Evolutionary conservation across 352 stramenopile genomes (phyloP).

Genomic region (Detonula confervacea): DNA sequence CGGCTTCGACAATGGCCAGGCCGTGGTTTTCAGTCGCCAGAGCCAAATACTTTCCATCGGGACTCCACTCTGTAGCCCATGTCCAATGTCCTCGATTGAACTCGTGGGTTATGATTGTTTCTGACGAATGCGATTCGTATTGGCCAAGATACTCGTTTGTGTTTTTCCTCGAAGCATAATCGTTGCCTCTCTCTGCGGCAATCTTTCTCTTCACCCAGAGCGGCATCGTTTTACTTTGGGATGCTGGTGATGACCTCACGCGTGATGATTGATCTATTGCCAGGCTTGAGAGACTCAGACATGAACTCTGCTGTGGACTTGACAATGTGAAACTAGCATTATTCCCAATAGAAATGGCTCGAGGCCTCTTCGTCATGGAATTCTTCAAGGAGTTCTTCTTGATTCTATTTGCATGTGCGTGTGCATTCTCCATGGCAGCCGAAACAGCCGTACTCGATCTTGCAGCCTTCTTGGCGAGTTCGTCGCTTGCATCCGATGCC

Average conservation of each 20-base stretch:
- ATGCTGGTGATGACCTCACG: not conserved
- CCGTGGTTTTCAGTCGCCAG: slow-evolving; percentile 77
- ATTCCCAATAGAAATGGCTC: slow-evolving; percentile 5
- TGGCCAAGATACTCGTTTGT: slow-evolving; percentile 24
- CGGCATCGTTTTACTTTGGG: slow-evolving; percentile 23
- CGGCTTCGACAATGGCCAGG: slow-evolving; percentile 66
- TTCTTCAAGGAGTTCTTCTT: too few relatives aligned
- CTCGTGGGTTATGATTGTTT: slow-evolving; percentile 71
- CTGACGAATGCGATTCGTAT: slow-evolving; percentile 47
- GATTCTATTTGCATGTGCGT: slow-evolving; percentile 37
- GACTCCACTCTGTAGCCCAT: slow-evolving; percentile 74
- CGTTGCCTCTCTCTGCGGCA: slow-evolving; percentile 20
- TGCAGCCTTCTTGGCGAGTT: slow-evolving; percentile 13
- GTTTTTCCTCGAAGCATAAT: not conserved
- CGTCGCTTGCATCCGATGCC: slow-evolving; percentile 3
- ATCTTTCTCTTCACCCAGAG: slow-evolving; percentile 39
- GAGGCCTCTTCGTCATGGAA: slow-evolving; percentile 7
- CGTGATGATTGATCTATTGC: slow-evolving; percentile 5
- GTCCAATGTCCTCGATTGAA: slow-evolving; percentile 71
- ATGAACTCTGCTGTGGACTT: not conserved
- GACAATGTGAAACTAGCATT: not conserved
- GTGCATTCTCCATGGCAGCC: slow-evolving; percentile 18
- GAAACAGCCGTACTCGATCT: slow-evolving; percentile 18
- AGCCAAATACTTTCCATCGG: slow-evolving; percentile 64
- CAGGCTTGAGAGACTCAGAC: not conserved